phyloP scores from a whole-genome alignment of 2,329 filamentous ascomycete species.

The Ophidiomyces ophidiicola region DNA sequence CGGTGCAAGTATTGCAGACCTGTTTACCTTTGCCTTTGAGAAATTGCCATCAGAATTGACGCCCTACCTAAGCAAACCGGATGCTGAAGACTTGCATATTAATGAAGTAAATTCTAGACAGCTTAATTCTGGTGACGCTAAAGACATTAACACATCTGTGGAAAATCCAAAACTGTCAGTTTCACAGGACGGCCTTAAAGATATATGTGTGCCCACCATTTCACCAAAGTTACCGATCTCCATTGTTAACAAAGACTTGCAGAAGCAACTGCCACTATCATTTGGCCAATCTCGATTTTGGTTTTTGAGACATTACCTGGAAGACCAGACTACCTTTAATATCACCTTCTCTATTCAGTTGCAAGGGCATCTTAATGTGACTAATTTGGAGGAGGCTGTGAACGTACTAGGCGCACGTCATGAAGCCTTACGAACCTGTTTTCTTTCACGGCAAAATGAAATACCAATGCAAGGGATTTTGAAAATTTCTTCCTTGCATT shows the following conservation, averaged over 20 bases:
- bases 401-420: constrained; percentile 21
- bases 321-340: constrained; percentile 34
- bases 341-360: constrained; percentile 25
- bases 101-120: too few relatives aligned
- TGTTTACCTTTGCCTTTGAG: not conserved
- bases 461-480: constrained; percentile 7
- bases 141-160: too few relatives aligned
- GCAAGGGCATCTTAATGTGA: constrained; percentile 24
- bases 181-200: not conserved
- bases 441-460: constrained; percentile 18
- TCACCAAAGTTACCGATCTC: not conserved
- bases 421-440: constrained; percentile 26
- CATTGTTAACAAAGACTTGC: not conserved
- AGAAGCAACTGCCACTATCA: constrained; percentile 22
- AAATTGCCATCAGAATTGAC: constrained; percentile 1
- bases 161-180: too few relatives aligned
- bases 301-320: constrained; percentile 15
- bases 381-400: constrained; percentile 26
- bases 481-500: not conserved
- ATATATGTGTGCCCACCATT: too few relatives aligned
- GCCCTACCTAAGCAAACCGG: not conserved
- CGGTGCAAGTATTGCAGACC: constrained; percentile 5
- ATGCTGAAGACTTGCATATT: not conserved
- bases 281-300: constrained; percentile 31
- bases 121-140: too few relatives aligned